Conservation (phyloP, 805 yeast species). For the Candida ficus region DNA sequence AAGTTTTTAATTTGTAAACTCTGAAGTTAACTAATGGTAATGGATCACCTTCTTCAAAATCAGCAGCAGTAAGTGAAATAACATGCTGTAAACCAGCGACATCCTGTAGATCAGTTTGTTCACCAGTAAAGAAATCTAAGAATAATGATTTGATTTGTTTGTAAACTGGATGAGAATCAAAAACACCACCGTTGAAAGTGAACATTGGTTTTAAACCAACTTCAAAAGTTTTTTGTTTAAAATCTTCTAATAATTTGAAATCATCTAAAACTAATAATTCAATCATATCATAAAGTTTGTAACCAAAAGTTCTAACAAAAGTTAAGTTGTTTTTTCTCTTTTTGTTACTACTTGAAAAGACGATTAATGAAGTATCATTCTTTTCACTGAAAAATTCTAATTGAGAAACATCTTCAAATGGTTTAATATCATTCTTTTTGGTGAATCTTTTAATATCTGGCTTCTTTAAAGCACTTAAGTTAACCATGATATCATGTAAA, state of each 20-base stretch:
- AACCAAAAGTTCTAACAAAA: constrained; percentile 85
- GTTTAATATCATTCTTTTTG: constrained; percentile 83
- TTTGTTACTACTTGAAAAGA: constrained; percentile 74
- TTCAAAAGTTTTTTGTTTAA: constrained; percentile 72
- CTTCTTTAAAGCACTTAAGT: constrained; percentile 83
- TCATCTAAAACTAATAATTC: constrained; percentile 72
- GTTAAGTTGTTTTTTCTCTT: constrained; percentile 91
- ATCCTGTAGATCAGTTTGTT: constrained; percentile 75
- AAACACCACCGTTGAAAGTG: constrained; percentile 85
- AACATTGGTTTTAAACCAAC: constrained; percentile 94
- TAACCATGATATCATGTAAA: constrained; percentile 85
- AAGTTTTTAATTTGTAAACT: constrained; percentile 82
- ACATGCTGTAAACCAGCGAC: constrained; percentile 94
- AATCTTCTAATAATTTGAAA: constrained; percentile 71
- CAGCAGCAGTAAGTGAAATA: constrained; percentile 75
- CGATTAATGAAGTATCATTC: constrained; percentile 84
- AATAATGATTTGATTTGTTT: constrained; percentile 84
- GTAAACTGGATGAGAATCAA: constrained; percentile 83
- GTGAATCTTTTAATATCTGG: constrained; percentile 84
- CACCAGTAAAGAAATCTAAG: constrained; percentile 87
- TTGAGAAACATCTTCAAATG: constrained; percentile 84
- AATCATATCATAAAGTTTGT: constrained; percentile 88
- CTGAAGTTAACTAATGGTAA: constrained; percentile 85
- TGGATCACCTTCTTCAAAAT: constrained; percentile 59
- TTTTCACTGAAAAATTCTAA: constrained; percentile 93